Evolutionary conservation across 805 yeast species (phyloP), one percentile per base, ranked within the genome.

Genomic region (Lipomyces spencermartinsiae): DNA sequence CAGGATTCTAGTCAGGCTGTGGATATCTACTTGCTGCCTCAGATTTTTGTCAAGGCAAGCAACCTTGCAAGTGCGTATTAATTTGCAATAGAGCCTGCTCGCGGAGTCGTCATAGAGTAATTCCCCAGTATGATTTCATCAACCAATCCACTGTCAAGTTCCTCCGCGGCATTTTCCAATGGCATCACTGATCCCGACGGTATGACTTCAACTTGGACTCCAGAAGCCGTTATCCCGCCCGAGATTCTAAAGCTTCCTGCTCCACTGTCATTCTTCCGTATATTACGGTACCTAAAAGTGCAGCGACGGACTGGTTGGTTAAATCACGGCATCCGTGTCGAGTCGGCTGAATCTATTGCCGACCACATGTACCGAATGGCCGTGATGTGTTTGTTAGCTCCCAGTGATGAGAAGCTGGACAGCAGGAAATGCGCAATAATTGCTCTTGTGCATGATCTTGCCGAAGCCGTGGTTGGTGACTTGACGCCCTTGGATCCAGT

Each of bases 331-430:
- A 76, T 82, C 19, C 82, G 82, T 1, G 74, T 81, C 91, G 68
- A 22, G 12, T 25, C 39, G 1, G 62, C 70, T 5, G 71, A 71
- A 46, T 65, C 75, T 5, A 72, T 70, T 62, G 85, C 92, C n/a
- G 98, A 93, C 79, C 98, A 94, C 78, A 93, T 93, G 97, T 93
- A 94, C 77, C 83, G 99, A 66, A 93, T 94, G 97, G 87, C 92
- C 4, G 81, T 93, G 25, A 86, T 92, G 56, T 83, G 94, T 29
- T 86, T 93, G 89, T 78, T 92, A 31, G 83, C 92, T 56, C 79
- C 80, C 35, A 79, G 83, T 61, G 60, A 58, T 22, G 78, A 79
- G n/a, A 78, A 81, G 1, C 82, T 90, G 39, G 87, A 91, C 78
- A 81, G 85, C 33, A 83, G 85, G 68, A 86, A 86, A 73, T 92